Conservation (phyloP, 2,329 filamentous ascomycete species). For the Exserohilum rostratum region DNA sequence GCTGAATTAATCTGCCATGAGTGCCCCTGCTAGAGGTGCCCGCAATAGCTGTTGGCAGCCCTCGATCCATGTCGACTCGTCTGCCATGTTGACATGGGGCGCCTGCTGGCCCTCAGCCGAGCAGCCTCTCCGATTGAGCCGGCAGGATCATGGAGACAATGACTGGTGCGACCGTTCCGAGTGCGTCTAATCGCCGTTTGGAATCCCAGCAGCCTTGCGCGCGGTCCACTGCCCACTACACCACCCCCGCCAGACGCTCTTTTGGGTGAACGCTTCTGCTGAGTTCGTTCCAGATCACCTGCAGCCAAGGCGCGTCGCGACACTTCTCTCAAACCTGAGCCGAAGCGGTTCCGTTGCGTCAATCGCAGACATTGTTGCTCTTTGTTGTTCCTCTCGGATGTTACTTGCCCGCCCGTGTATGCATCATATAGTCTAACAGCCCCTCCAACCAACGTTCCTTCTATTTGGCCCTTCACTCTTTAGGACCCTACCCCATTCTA, state of each 20-base stretch:
- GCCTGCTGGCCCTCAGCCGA: conserved; percentile 33
- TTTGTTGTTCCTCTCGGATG: conserved; percentile 41
- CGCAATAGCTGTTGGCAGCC: conserved; percentile 20
- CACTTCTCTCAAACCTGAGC: conserved; percentile 47
- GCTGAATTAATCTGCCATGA: conserved; percentile 22
- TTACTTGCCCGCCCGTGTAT: conserved; percentile 32
- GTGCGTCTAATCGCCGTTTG: conserved; percentile 37
- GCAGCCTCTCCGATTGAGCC: conserved; percentile 27
- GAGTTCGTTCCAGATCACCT: conserved; percentile 49
- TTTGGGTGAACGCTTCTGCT: conserved; percentile 49
- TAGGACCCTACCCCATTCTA: conserved; percentile 41
- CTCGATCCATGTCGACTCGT: conserved; percentile 26
- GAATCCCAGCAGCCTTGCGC: conserved; percentile 43
- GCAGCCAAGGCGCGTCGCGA: conserved; percentile 50
- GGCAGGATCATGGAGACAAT: conserved; percentile 20
- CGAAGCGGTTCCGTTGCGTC: conserved; percentile 47
- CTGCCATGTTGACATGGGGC: conserved; percentile 41
- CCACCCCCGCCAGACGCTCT: conserved; percentile 36
- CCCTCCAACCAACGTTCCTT: conserved; percentile 40
- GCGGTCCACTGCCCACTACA: conserved; percentile 40
- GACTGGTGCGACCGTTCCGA: conserved; percentile 32
- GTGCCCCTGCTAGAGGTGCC: conserved; percentile 24
- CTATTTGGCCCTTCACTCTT: conserved; percentile 50
- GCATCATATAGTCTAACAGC: conserved; percentile 45
- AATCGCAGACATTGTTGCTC: conserved; percentile 41